Evolutionary conservation across 352 stramenopile genomes (phyloP), one percentile per base, ranked within the genome.

Genomic region (Phytophthora fragariaefolia): DNA sequence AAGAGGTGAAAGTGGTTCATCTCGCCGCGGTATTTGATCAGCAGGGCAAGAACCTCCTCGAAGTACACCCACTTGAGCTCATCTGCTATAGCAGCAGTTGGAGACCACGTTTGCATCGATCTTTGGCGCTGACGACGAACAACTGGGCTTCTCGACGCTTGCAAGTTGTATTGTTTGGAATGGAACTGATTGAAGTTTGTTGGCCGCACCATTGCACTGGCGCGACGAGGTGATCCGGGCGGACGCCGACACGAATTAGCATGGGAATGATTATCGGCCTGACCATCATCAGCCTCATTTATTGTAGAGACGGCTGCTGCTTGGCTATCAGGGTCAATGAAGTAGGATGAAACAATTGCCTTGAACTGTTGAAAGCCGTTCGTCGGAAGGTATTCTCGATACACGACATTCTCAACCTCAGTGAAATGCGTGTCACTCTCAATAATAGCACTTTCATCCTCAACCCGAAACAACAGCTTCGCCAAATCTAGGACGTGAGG

Each of bases 1-100:
- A 89, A 87, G 20, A 78, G 59, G 36, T 93, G 80, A 57, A 93
- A 93, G 52, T 86, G 78, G 51, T 73, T 79, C 80, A 90, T 90
- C 46, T 87, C 74, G 22, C 69, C 61, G 5, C 72, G 73, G 51
- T 91, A 93, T 38, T 83, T 85, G 15, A 80, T 73, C 58, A 93
- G 43, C 48, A 93, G 22, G 13, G 79, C 74, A 4, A 91, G 58
- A 23, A 91, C 57, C 23, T 90, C 82, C 5, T 83, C 79, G 9
- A 90, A 90, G 71, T 73, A 82, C 6, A 91, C 26, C 71, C 78
- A 93, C 28, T 71, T 71, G 6, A 26, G n/a, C 8, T 56, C 61
- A 5, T 27, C 43, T 3, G 17, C 36, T 18, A 10, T 27, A 13
- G 23, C 10, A 9, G 61, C 26, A 60, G 15, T 36, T 18, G 38